Evolutionary conservation across 2,329 filamentous ascomycete genomes (phyloP).

Genomic region (Ophiosphaerella korrae): DNA sequence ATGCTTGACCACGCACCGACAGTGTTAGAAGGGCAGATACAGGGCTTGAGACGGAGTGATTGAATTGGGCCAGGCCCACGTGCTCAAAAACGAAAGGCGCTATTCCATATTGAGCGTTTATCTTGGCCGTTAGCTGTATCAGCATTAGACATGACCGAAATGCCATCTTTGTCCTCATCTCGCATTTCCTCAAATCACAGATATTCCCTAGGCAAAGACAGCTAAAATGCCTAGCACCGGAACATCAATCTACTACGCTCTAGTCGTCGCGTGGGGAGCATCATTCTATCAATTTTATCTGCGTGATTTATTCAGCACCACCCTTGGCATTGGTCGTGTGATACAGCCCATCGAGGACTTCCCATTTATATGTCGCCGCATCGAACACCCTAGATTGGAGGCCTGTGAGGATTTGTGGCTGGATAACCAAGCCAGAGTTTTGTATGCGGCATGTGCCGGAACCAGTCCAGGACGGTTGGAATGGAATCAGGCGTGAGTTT

Average conservation of each 20-base stretch:
- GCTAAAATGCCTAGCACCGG: constrained; percentile 14
- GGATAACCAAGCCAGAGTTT: constrained; percentile 26
- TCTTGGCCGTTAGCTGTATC: not conserved
- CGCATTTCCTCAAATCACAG: not conserved
- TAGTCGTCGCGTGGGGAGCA: constrained; percentile 30
- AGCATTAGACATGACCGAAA: not conserved
- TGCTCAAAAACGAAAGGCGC: not conserved
- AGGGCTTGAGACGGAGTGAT: no score
- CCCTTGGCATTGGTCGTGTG: constrained; percentile 31
- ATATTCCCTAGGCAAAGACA: no score
- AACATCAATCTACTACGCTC: constrained; percentile 20
- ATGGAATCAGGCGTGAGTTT: constrained; percentile 35
- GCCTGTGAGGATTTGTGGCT: constrained; percentile 42
- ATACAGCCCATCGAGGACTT: constrained; percentile 37
- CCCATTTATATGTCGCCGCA: constrained; percentile 29
- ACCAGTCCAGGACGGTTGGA: constrained; percentile 19
- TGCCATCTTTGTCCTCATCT: constrained; percentile 1
- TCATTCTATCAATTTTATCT: constrained; percentile 34
- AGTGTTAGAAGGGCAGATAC: no score
- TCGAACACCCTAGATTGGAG: constrained; percentile 30
- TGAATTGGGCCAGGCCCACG: not conserved
- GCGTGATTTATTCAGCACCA: constrained; percentile 27
- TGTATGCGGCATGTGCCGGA: constrained; percentile 40
- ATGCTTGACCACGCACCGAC: no score
- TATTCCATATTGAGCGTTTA: not conserved